Conservation (phyloP, 495 filamentous ascomycete genomes). For the Polyplosphaeria fusca region DNA sequence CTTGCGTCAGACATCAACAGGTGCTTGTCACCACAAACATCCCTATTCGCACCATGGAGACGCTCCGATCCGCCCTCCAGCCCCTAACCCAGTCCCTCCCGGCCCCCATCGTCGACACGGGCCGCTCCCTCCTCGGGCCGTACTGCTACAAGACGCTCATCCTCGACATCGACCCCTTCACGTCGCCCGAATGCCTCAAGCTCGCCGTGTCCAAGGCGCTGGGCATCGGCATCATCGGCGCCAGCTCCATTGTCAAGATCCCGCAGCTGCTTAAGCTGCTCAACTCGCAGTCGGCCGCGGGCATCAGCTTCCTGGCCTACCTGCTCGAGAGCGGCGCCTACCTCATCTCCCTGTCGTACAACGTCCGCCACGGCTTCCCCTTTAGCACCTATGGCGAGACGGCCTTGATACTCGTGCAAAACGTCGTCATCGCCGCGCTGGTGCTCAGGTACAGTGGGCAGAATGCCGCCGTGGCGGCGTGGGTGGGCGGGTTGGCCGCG, state of each 20-base stretch:
- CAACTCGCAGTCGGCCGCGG: slow-evolving; percentile 69
- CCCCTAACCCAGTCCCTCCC: slow-evolving; percentile 80
- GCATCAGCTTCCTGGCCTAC: slow-evolving; percentile 85
- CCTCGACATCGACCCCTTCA: slow-evolving; percentile 70
- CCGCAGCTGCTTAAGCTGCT: slow-evolving; percentile 92
- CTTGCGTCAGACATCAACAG: too few relatives aligned
- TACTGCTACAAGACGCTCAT: slow-evolving; percentile 80
- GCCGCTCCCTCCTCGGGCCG: slow-evolving; percentile 74
- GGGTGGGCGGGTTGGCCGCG: slow-evolving; percentile 70
- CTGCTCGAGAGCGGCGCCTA: slow-evolving; percentile 82
- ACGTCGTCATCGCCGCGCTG: slow-evolving; percentile 79
- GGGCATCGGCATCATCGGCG: slow-evolving; percentile 85
- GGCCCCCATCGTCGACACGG: slow-evolving; percentile 67
- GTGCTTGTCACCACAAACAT: too few relatives aligned
- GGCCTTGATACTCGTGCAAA: slow-evolving; percentile 84
- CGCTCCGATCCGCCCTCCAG: slow-evolving; percentile 62
- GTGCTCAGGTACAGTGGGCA: slow-evolving; percentile 76
- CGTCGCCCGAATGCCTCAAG: slow-evolving; percentile 70
- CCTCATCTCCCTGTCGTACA: slow-evolving; percentile 85
- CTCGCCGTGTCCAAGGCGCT: slow-evolving; percentile 87
- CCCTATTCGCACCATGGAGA: slow-evolving; percentile 41
- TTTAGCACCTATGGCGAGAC: slow-evolving; percentile 97
- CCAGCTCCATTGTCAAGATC: slow-evolving; percentile 87
- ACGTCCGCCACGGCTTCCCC: slow-evolving; percentile 82
- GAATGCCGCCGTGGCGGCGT: slow-evolving; percentile 58